A percentile compares a stretch with the other conserved stretches of the same genome.
Conservation (phyloP, 345 rosid species). For the Corymbia maculata region DNA sequence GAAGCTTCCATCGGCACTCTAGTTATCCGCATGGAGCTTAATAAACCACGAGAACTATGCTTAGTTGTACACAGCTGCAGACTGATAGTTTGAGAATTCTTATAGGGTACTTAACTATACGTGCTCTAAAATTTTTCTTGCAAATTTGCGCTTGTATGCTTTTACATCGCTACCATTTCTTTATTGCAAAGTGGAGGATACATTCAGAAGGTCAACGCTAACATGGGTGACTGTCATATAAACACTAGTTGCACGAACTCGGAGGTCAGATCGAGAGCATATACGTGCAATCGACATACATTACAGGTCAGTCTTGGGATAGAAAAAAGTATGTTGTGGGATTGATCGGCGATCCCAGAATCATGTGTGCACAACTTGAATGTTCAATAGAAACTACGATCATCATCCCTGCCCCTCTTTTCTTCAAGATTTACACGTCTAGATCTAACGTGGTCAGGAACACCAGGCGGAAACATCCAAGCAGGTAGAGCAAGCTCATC, state of each 20-base stretch:
- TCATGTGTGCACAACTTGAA: not conserved
- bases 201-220: not conserved
- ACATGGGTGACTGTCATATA: not conserved
- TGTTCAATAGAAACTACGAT: not conserved
- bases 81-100: not conserved
- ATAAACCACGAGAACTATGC: not conserved
- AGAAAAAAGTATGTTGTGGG: not conserved
- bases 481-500: not conserved
- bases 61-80: not conserved
- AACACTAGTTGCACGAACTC: not conserved
- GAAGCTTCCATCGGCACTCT: not conserved
- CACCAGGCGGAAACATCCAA: not conserved
- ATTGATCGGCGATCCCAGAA: not conserved
- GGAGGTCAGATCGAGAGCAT: accelerated
- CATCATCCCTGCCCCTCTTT: no score
- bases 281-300: not conserved
- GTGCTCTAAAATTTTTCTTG: not conserved
- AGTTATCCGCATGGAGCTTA: not conserved
- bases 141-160: not conserved
- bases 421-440: no score
- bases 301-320: not conserved
- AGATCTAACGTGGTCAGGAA: not conserved
- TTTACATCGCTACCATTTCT: not conserved
- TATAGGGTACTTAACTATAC: not conserved
- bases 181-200: not conserved